A percentile compares a stretch with the other conserved stretches of the same genome.
Conservation (phyloP, 345 rosid species). For the Eucalyptus polybractea region DNA sequence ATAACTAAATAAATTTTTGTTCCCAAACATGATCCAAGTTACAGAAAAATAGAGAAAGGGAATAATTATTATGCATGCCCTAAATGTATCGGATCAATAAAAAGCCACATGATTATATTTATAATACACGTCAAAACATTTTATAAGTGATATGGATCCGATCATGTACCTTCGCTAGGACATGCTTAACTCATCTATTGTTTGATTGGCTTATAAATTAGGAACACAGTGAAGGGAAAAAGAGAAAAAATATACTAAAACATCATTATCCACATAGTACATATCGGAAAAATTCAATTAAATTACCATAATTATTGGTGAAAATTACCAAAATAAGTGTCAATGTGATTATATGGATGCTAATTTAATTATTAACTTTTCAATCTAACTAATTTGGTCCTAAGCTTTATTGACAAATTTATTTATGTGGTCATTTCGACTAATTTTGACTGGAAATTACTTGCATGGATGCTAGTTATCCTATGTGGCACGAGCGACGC, state of each 20-base stretch:
- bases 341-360: neutral
- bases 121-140: neutral
- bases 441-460: neutral
- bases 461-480: fast-evolving
- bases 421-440: neutral
- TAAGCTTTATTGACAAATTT: neutral
- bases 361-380: neutral
- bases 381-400: neutral
- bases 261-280: neutral
- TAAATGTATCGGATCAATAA: neutral
- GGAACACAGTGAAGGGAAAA: neutral
- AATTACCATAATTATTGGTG: neutral
- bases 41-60: no score
- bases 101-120: neutral
- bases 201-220: neutral
- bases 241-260: neutral
- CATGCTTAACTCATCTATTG: neutral
- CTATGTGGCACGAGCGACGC: fast-evolving
- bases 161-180: neutral
- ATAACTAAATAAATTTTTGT: no score
- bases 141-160: neutral
- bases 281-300: neutral
- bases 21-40: no score
- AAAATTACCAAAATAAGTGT: neutral
- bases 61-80: no score